These are phyloP conservation scores for Ophiostoma montium DNA, from an alignment of 2,329 filamentous ascomycete species.

Conservation along the genomic window DNA sequence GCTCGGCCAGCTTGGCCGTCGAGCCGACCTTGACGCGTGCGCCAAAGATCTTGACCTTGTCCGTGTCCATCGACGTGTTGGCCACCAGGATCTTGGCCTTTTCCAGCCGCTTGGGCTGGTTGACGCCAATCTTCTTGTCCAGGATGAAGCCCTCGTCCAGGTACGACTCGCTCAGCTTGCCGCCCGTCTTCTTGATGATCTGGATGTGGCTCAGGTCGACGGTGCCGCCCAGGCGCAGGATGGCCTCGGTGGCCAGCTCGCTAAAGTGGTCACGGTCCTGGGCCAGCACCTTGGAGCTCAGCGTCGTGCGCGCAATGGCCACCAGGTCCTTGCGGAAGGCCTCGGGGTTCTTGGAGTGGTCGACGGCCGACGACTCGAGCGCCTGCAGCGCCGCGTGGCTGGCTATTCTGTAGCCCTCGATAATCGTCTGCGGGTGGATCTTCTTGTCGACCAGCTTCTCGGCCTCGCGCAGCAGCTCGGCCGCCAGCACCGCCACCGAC, in stretches of 20 bases:
- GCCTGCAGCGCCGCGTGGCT: slow-evolving; percentile 76
- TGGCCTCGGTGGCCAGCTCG: slow-evolving; percentile 76
- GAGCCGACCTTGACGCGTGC: slow-evolving; percentile 92
- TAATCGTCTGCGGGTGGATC: slow-evolving; percentile 98
- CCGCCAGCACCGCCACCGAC: slow-evolving; percentile 89
- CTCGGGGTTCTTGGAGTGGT: slow-evolving; percentile 72
- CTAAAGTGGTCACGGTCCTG: slow-evolving; percentile 92
- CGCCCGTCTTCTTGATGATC: slow-evolving; percentile 98
- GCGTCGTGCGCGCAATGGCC: slow-evolving; percentile 82
- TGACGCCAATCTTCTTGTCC: slow-evolving; percentile 98
- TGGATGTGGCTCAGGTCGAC: slow-evolving; percentile 96
- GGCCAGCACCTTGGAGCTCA: slow-evolving; percentile 92
- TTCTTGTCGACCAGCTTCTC: slow-evolving; percentile 97
- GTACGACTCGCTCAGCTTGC: slow-evolving; percentile 95
- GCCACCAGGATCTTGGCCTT: slow-evolving; percentile 97
- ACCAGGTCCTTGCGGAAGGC: slow-evolving; percentile 82
- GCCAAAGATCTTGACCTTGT: slow-evolving; percentile 99
- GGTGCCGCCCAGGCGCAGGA: slow-evolving; percentile 76
- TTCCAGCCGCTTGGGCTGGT: slow-evolving; percentile 92
- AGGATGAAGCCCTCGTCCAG: slow-evolving; percentile 96
- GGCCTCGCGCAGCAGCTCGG: slow-evolving; percentile 87
- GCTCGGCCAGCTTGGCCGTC: slow-evolving; percentile 91
- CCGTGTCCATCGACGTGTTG: slow-evolving; percentile 98
- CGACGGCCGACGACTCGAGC: slow-evolving; percentile 69
- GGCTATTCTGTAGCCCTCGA: slow-evolving; percentile 97